Evolutionary conservation across 164 flowering plant genomes (phyloP).

Genomic region (Stephania cephalantha): DNA sequence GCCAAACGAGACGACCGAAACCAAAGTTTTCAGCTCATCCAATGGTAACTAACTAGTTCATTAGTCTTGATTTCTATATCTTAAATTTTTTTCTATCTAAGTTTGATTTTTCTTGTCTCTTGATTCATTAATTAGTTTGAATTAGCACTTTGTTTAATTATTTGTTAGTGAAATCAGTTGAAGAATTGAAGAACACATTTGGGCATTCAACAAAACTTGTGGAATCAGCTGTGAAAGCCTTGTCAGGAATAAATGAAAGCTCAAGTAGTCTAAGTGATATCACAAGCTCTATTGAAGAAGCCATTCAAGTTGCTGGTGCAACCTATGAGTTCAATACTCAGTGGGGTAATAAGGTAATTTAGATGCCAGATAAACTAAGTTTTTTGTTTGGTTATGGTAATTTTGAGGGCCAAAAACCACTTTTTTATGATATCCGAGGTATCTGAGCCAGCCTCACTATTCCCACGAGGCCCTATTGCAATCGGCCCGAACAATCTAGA

Average conservation of each 20-base stretch:
- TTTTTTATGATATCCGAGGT: too few species aligned
- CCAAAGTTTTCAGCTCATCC: background rate
- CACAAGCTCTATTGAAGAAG: constrained; percentile 28
- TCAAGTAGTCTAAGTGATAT: constrained; percentile 2
- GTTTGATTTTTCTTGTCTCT: background rate
- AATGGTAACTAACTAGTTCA: constrained; percentile 4
- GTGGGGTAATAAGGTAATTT: constrained; percentile 48
- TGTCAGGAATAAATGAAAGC: constrained; percentile 16
- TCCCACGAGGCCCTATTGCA: too few species aligned
- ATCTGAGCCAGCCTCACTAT: too few species aligned
- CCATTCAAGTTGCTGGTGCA: constrained; percentile 31
- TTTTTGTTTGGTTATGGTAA: too few species aligned
- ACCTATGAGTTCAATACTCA: constrained; percentile 36
- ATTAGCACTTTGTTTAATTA: background rate
- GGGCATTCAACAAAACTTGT: constrained; percentile 32
- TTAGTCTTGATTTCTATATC: background rate
- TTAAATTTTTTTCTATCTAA: background rate
- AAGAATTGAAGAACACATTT: constrained; percentile 14
- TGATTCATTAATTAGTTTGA: background rate
- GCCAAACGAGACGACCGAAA: constrained; percentile 15
- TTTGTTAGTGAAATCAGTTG: constrained; percentile 16
- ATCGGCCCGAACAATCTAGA: too few species aligned
- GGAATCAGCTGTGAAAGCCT: constrained; percentile 19
- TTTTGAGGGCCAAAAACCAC: too few species aligned
- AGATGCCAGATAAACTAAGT: too few species aligned